Evolutionary conservation across 2,329 filamentous ascomycete species (phyloP), one percentile per base, ranked within the genome.

Genomic region (Sporothrix brunneoviolacea): DNA sequence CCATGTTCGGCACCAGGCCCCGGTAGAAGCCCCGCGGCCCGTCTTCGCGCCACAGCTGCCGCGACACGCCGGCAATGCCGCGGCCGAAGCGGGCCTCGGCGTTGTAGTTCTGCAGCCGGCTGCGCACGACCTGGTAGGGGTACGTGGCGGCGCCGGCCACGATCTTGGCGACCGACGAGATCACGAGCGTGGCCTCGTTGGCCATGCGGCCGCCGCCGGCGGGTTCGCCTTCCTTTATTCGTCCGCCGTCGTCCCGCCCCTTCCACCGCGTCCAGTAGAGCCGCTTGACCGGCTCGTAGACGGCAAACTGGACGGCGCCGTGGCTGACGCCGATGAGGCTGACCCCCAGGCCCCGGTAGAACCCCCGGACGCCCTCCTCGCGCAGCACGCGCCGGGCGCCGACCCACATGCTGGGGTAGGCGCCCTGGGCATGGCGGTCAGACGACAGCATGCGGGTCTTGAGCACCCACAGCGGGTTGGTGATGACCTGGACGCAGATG

Each of bases 401-500:
- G 43, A 83, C 76, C 57, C 75, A 70, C 73, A 96, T 88, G 57
- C 80, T 84, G 15, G 80, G 76, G 68, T 98, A 98, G 1, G 91
- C 93, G 13, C 89, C 89, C 2, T 76, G 79, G 6, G 82, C 76
- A 49, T 79, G 74, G 44, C 80, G 79, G 58, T 93, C 88, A 4
- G 88, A 91, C 27, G 90, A 89, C 21, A 97, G 75, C 90, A 98
- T 97, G 56, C 93, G 86, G 8, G 91, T 97, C 73, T 97, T 97
- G 65, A 98, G 82, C 3, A 98, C 93, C 93, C 93, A 98, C 60
- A 98, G 84, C 3, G 93, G 93, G 65, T 97, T 97, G 27, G 93
- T 97, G 57, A 91, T 75, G 27, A 88, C 70, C 38, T 91, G 86
- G 2, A 90, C 95, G 36, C 88, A 67, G 16, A 85, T 73, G 27